Evolutionary conservation across 345 rosid species (phyloP).

Genomic region (Brassica napus): Da-Ae NC_063450.1:52991001-52991500

Average conservation of each 20-base stretch:
- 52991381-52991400: constrained; percentile 72
- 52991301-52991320: constrained; percentile 90
- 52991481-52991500: constrained; percentile 25
- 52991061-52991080: neutral
- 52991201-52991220: constrained; percentile 61
- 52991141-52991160: constrained; percentile 15
- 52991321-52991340: constrained; percentile 73
- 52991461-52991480: constrained; percentile 45
- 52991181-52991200: constrained; percentile 43
- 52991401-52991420: constrained; percentile 53
- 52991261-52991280: constrained; percentile 74
- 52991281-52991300: constrained; percentile 85
- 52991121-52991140: constrained; percentile 10
- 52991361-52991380: constrained; percentile 36
- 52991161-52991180: constrained; percentile 26
- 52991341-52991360: constrained; percentile 49
- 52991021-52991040: neutral
- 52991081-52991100: constrained; percentile 3
- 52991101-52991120: constrained; percentile 7
- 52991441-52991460: constrained; percentile 46
- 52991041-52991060: constrained; percentile 35
- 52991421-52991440: constrained; percentile 50
- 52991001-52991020: constrained; percentile 7
- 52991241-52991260: constrained; percentile 67
- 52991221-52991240: constrained; percentile 70